Base-by-base conservation (phyloP, 202 grass and related monocot species). In the Sporobolus alterniflorus region DNA sequence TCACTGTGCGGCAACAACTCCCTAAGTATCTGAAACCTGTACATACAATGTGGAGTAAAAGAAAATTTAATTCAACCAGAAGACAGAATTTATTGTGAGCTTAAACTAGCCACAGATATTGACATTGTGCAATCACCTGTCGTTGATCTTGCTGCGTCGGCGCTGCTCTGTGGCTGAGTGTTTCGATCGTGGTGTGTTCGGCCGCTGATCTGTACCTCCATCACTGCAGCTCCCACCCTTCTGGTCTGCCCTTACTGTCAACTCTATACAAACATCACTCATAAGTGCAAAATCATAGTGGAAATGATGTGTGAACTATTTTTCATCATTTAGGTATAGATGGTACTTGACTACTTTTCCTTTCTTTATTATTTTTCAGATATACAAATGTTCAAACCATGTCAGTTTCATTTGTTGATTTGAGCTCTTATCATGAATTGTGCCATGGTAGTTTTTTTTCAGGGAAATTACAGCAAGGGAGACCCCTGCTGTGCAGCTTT, bases 11-110 rank as follows among this genome's bases (percentile, higher is more conserved):
- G 97, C 71, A 99, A 94, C 29, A 99, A 63, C 71, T 99, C 97
- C 59, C 97, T 92, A 79, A 99, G 93, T 89, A 99, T 96, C 86
- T 92, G 97, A 89, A 99, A 99, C 84, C 97, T 99, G 89, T 86
- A 81, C 21, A 69, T 72, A 69, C 50, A 71, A 60, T 60, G 16
- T 62, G 25, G 42, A 67, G 43, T 40, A 57, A 47, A 79, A 54
- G 21, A 55, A 57, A 59, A 42, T 22, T 64, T 83, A 63, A 77
- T 48, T 34, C 64, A 74, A 56, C 52, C 57, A 24, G 11, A 55
- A 17, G 2, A 39, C 43, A 61, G 4, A 69, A 41, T 24, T 64
- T 83, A 15, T 22, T 64, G 16, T 8, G 20, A 18, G 28, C 28
- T 47, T 43, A 76, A 11, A 46, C 22, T 65, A 30, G 18, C 21